These are phyloP conservation scores for Aristolochia contorta DNA, from an alignment of 164 flowering plant species.

Conservation along the genomic window DNA sequence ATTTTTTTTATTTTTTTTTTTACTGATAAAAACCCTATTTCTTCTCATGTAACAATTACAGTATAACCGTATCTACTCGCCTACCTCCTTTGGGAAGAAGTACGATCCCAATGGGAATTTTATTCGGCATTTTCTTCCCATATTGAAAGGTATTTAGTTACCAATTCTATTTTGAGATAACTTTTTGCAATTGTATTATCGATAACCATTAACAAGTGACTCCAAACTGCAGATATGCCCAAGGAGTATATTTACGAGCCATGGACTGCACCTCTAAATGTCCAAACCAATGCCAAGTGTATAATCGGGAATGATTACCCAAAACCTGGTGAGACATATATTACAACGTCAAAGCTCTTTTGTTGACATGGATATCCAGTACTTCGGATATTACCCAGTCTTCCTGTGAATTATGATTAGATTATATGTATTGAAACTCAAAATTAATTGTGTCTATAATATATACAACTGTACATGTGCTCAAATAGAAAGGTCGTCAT, in stretches of 20 bases:
- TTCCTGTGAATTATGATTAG: too few species aligned
- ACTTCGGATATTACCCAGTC: too few species aligned
- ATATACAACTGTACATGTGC: too few species aligned
- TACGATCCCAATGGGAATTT: constrained; percentile 78
- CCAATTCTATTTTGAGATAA: not conserved
- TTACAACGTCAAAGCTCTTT: too few species aligned
- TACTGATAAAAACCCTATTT: not conserved
- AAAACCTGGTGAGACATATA: constrained; percentile 56
- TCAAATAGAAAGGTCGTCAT: too few species aligned
- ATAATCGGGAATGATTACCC: constrained; percentile 88
- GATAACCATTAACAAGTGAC: constrained; percentile 2
- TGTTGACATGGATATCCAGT: too few species aligned
- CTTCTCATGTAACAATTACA: constrained; percentile 13
- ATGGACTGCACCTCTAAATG: constrained; percentile 82
- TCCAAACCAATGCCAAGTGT: constrained; percentile 82
- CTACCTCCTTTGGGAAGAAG: constrained; percentile 84
- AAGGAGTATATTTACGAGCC: constrained; percentile 92
- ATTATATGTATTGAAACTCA: too few species aligned
- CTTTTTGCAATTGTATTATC: not conserved
- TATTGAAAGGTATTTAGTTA: constrained; percentile 48
- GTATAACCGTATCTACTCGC: constrained; percentile 91
- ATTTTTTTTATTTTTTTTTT: not conserved
- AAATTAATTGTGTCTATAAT: too few species aligned
- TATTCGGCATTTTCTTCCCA: constrained; percentile 77
- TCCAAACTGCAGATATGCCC: constrained; percentile 62